phyloP scores from a whole-genome alignment of 179 eudicot species.

The Actinidia chinensis region DNA sequence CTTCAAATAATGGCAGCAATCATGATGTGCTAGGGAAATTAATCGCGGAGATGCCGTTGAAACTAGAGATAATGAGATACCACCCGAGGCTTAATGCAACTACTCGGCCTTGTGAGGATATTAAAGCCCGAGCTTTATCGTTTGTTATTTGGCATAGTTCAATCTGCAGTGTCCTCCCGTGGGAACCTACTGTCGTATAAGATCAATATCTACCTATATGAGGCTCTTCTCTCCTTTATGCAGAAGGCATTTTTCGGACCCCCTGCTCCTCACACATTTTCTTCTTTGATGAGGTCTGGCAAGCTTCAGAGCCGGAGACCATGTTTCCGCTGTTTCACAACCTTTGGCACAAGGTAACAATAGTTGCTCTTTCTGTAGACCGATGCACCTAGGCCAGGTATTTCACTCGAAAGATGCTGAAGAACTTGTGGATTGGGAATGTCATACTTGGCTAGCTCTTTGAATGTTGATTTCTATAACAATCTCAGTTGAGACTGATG shows the following conservation, averaged over 20 bases:
- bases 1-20: conserved; percentile 94
- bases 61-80: conserved; percentile 45
- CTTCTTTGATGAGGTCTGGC: conserved; percentile 94
- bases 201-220: conserved; percentile 74
- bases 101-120: conserved; percentile 65
- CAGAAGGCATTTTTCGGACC: conserved; percentile 60
- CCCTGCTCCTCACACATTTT: conserved; percentile 86
- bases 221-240: conserved; percentile 60
- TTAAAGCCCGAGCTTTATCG: conserved; percentile 42
- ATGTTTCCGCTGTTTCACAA: conserved; percentile 80
- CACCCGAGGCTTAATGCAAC: conserved; percentile 83
- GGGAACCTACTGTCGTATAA: conserved; percentile 36
- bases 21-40: conserved; percentile 70
- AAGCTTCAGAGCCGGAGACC: conserved; percentile 97
- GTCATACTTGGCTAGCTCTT: conserved; percentile 75
- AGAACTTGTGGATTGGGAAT: conserved; percentile 57
- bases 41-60: conserved; percentile 26
- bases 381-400: conserved; percentile 87
- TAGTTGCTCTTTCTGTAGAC: conserved; percentile 95
- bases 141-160: conserved; percentile 51
- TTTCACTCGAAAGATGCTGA: conserved; percentile 67
- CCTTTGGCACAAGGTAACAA: conserved; percentile 48
- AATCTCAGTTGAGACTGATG: conserved; percentile 54
- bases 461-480: conserved; percentile 48
- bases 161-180: conserved; percentile 56